Evolutionary conservation across 1,139 yeast genomes (phyloP).

Genomic region (Magnusiomyces ingens): DNA sequence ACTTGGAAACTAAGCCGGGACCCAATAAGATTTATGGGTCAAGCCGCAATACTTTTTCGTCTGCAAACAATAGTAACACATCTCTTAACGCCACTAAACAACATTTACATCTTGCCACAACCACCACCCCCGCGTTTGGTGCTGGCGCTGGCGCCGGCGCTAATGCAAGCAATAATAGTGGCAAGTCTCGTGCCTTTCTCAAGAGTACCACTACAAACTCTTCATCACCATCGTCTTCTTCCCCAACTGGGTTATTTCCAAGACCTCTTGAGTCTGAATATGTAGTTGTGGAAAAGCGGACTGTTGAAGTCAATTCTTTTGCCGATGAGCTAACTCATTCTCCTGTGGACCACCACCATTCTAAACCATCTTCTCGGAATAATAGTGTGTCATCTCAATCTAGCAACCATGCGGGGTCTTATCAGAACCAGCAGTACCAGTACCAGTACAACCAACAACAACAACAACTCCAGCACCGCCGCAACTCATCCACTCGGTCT

Average conservation of each 20-base stretch:
- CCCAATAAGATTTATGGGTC: too few relatives aligned
- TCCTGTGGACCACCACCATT: constrained; percentile 18
- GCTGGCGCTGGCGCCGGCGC: background rate
- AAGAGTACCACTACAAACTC: background rate
- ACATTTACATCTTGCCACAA: too few relatives aligned
- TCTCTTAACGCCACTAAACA: too few relatives aligned
- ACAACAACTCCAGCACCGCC: background rate
- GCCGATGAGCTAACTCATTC: constrained; percentile 71
- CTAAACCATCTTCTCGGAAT: constrained; percentile 9
- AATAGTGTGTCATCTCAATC: constrained; percentile 16
- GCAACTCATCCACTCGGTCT: background rate
- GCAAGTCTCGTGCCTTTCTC: too few relatives aligned
- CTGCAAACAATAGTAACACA: too few relatives aligned
- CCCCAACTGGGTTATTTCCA: background rate
- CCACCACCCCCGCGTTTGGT: too few relatives aligned
- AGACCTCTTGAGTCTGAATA: constrained; percentile 49
- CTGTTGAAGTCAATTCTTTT: constrained; percentile 89
- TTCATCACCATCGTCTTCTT: background rate
- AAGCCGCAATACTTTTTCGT: too few relatives aligned
- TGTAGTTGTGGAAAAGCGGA: constrained; percentile 88
- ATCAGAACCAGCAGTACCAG: constrained; percentile 4
- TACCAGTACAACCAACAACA: background rate
- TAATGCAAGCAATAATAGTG: background rate
- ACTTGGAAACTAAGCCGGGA: too few relatives aligned
- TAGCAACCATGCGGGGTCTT: constrained; percentile 4